A percentile compares a stretch with the other conserved stretches of the same genome.
Conservation (phyloP, 306 rosid genomes). For the Amphicarpaea edgeworthii region DNA sequence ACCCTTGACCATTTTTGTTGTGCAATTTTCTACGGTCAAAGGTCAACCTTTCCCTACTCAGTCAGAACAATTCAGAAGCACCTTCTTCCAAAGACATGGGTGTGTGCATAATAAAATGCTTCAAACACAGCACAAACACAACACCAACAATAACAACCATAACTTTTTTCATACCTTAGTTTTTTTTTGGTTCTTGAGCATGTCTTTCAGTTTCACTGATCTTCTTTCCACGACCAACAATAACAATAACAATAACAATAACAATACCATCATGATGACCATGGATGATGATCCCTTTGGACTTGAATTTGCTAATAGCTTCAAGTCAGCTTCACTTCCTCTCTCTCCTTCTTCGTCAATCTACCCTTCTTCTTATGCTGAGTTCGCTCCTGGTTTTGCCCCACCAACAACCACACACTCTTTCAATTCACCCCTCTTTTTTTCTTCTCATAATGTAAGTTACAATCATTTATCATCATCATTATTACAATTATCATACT, state of each 20-base stretch:
- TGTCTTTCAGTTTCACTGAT: slow-evolving; percentile 52
- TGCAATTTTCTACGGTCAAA: slow-evolving; percentile 78
- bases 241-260: slow-evolving; percentile 16
- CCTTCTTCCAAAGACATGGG: slow-evolving; percentile 37
- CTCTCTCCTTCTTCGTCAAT: slow-evolving; percentile 46
- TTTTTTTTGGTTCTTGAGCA: slow-evolving; percentile 4
- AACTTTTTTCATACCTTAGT: slow-evolving; percentile 15
- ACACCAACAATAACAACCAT: no score
- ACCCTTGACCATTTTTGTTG: slow-evolving; percentile 53
- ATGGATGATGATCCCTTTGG: slow-evolving; percentile 50
- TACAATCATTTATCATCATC: background rate
- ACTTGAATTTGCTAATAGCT: slow-evolving; percentile 49
- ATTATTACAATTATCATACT: background rate
- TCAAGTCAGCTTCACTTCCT: slow-evolving; percentile 38
- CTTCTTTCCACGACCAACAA: slow-evolving; percentile 46
- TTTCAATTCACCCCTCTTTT: slow-evolving; percentile 56
- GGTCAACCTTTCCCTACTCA: slow-evolving; percentile 45
- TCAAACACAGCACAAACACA: slow-evolving; percentile 40
- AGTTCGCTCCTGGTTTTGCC: slow-evolving; percentile 48
- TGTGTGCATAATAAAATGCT: background rate
- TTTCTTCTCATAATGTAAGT: slow-evolving; percentile 66
- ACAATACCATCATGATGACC: slow-evolving; percentile 4
- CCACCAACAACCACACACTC: slow-evolving; percentile 39
- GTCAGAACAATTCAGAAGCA: slow-evolving; percentile 46
- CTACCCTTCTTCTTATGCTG: slow-evolving; percentile 52